phyloP scores from a whole-genome alignment of 2,329 filamentous ascomycete species.

The Ophiostoma populinum region DNA sequence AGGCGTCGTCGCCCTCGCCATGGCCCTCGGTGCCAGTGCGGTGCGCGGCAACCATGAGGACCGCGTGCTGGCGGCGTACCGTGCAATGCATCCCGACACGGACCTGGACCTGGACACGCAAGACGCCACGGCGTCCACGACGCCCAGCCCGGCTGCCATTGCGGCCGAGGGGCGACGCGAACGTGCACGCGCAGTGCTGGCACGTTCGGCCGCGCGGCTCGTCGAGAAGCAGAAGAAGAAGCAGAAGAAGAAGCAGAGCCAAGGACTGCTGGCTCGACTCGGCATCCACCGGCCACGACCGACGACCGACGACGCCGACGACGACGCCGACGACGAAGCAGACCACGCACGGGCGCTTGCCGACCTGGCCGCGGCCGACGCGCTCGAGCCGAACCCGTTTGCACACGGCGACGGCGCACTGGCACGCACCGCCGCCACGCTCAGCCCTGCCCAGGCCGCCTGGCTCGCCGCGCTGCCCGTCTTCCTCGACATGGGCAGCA shows the following conservation, averaged over 20 bases:
- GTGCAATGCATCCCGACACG: conserved; percentile 16
- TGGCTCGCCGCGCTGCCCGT: conserved; percentile 60
- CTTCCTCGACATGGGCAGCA: conserved; percentile 53
- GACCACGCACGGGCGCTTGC: conserved; percentile 6
- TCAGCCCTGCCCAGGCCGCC: conserved; percentile 38
- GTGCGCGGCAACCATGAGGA: conserved; percentile 94
- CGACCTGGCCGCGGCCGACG: conserved; percentile 5
- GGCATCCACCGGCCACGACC: neutral
- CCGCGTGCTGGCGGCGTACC: conserved; percentile 52
- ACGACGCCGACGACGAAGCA: conserved; percentile 6
- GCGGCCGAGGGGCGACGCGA: conserved; percentile 8
- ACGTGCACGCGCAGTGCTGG: conserved; percentile 4
- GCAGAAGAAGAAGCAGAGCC: too few relatives aligned
- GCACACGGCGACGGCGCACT: conserved; percentile 22
- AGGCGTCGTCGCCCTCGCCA: conserved; percentile 61
- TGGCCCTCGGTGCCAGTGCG: conserved; percentile 55
- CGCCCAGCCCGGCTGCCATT: conserved; percentile 3
- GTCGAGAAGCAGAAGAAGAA: conserved; percentile 10
- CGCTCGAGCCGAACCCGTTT: conserved; percentile 11
- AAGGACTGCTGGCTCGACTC: too few relatives aligned
- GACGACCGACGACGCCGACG: neutral
- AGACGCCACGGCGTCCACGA: neutral
- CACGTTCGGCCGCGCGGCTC: conserved; percentile 10
- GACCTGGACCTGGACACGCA: too few relatives aligned
- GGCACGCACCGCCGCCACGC: conserved; percentile 31